phyloP scores from a whole-genome alignment of 192 early-diverging fungal species.

The Coemansia sp. region DNA sequence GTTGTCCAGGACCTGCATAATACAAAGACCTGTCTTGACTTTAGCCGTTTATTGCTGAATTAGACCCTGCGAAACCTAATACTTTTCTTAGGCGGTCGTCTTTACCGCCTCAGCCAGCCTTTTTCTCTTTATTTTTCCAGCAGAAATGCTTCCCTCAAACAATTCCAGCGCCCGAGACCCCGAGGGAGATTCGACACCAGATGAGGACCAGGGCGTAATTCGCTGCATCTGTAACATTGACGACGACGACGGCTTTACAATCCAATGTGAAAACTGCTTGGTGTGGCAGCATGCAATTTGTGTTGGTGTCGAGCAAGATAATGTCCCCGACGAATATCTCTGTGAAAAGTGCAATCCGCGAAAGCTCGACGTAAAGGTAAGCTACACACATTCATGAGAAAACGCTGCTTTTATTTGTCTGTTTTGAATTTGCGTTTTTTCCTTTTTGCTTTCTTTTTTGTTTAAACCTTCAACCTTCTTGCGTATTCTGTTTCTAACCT shows the following conservation, averaged over 20 bases:
- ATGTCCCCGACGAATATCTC: constrained; percentile 82
- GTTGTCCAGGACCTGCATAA: too few relatives aligned
- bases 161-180: constrained; percentile 19
- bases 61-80: too few relatives aligned
- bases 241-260: constrained; percentile 96
- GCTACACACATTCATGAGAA: not conserved
- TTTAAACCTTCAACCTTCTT: too few relatives aligned
- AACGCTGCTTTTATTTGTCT: not conserved
- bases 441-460: not conserved
- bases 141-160: constrained; percentile 28
- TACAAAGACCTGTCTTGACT: too few relatives aligned
- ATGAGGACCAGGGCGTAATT: constrained; percentile 82
- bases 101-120: not conserved
- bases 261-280: constrained; percentile 91
- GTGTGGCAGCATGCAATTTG: constrained; percentile 97
- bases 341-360: constrained; percentile 85
- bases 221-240: constrained; percentile 88
- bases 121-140: not conserved
- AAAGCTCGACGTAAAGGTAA: constrained; percentile 58
- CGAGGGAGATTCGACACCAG: constrained; percentile 43
- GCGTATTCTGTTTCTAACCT: not conserved
- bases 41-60: too few relatives aligned
- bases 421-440: not conserved
- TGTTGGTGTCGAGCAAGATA: constrained; percentile 66
- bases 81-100: not conserved